Evolutionary conservation across 1,284 basidiomycete genomes (phyloP).

Genomic region (Naganishia sp.): DNA sequence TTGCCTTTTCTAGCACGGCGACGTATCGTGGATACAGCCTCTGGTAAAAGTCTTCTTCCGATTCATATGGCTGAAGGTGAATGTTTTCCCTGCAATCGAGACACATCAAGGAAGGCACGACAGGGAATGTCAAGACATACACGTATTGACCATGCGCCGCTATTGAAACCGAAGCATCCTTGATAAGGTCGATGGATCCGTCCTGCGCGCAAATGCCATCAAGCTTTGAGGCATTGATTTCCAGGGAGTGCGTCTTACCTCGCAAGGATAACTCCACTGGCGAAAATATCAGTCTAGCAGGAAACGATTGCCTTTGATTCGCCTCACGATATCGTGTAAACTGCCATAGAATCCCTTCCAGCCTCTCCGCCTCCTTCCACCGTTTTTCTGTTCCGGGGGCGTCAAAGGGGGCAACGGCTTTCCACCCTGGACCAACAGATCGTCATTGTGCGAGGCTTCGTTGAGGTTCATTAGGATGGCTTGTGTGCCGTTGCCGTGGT

Average conservation of each 20-base stretch:
- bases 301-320: slow-evolving; percentile 11
- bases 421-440: slow-evolving; percentile 59
- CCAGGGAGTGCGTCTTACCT: slow-evolving; percentile 59
- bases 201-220: slow-evolving; percentile 59
- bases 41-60: slow-evolving; percentile 74
- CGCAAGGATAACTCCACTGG: slow-evolving; percentile 78
- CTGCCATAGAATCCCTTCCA: slow-evolving; percentile 82
- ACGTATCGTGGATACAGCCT: slow-evolving; percentile 72
- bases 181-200: slow-evolving; percentile 72
- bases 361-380: slow-evolving; percentile 52
- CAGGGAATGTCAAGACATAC: slow-evolving; percentile 35
- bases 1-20: slow-evolving; percentile 70
- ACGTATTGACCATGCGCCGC: slow-evolving; percentile 87
- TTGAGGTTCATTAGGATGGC: slow-evolving; percentile 89
- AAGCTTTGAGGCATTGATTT: too few species aligned
- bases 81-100: slow-evolving; percentile 67
- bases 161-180: slow-evolving; percentile 80
- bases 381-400: slow-evolving; percentile 50
- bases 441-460: slow-evolving; percentile 73
- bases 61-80: slow-evolving; percentile 75
- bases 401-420: slow-evolving; percentile 41
- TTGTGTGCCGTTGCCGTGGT: slow-evolving; percentile 94
- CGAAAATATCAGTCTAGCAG: not conserved
- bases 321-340: slow-evolving; percentile 75
- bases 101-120: slow-evolving; percentile 1